phyloP scores from a whole-genome alignment of 805 yeast genomes.

The Pichia gijzeniarum region DNA sequence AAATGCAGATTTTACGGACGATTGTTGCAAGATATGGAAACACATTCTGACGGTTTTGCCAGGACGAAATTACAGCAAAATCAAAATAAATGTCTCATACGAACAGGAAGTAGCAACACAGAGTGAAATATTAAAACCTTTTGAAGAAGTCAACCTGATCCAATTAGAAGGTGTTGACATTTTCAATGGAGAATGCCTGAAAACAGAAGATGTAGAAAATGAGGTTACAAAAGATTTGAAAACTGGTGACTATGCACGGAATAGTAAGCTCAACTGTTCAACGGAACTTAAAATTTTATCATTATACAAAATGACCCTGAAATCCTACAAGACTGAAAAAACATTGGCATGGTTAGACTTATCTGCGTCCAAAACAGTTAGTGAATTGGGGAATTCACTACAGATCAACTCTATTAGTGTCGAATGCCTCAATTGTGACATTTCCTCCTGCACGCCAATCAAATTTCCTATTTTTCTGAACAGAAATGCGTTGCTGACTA shows the following conservation, averaged over 20 bases:
- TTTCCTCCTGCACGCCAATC: conserved; percentile 18
- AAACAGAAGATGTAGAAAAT: neutral
- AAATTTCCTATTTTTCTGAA: conserved; percentile 28
- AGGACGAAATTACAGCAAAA: conserved; percentile 15
- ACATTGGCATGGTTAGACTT: conserved; percentile 24
- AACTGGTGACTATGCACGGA: conserved; percentile 2
- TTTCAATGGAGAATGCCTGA: neutral
- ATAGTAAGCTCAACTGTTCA: conserved; percentile 10
- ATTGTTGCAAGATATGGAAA: conserved; percentile 15
- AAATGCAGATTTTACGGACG: conserved; percentile 6
- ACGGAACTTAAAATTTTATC: conserved; percentile 16
- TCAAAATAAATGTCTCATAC: conserved; percentile 17
- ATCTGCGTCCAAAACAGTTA: conserved; percentile 15
- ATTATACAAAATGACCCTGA: conserved; percentile 25
- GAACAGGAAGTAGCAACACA: conserved; percentile 12
- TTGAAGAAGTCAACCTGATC: conserved; percentile 9
- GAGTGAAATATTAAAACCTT: conserved; percentile 9
- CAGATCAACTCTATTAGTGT: conserved; percentile 17
- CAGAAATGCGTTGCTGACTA: conserved; percentile 16
- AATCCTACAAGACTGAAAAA: conserved; percentile 23
- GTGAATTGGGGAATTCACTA: conserved; percentile 10
- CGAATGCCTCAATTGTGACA: conserved; percentile 21
- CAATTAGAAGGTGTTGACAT: conserved; percentile 14
- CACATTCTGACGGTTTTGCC: conserved; percentile 15
- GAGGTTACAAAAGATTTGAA: neutral